Evolutionary conservation across 768 basidiomycete species (phyloP).

Genomic region (Boletus eberwhitei): DNA sequence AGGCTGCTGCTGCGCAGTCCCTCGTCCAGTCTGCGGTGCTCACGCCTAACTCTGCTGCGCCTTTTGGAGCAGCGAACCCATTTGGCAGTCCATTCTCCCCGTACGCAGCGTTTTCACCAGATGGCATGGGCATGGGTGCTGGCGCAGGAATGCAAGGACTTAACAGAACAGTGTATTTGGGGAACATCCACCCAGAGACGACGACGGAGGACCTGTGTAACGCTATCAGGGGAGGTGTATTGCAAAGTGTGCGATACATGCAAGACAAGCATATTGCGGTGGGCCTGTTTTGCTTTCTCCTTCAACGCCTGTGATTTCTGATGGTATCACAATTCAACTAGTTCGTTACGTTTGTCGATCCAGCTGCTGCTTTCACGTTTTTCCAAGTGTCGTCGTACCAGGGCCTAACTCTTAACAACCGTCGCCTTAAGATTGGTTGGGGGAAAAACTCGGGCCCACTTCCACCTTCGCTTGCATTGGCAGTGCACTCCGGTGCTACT

Average conservation of each 20-base stretch:
- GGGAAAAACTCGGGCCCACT: conserved; percentile 93
- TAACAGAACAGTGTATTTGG: conserved; percentile 93
- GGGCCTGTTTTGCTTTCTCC: conserved; percentile 31
- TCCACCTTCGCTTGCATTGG: conserved; percentile 77
- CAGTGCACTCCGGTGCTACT: conserved; percentile 90
- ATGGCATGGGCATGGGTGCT: conserved; percentile 32
- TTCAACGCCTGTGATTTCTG: conserved; percentile 1
- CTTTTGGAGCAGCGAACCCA: conserved; percentile 30
- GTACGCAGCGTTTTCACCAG: conserved; percentile 52
- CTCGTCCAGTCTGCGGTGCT: conserved; percentile 50
- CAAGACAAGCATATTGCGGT: conserved; percentile 97
- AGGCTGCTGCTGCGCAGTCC: conserved; percentile 80
- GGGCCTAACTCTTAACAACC: conserved; percentile 88
- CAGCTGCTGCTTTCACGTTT: conserved; percentile 89
- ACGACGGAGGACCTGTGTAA: conserved; percentile 95
- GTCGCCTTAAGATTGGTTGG: conserved; percentile 96
- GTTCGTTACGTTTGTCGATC: conserved; percentile 97
- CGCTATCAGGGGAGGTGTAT: conserved; percentile 91
- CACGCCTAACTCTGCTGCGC: conserved; percentile 28
- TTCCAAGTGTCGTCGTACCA: conserved; percentile 89
- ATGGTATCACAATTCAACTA: conserved; percentile 25
- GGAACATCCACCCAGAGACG: conserved; percentile 96
- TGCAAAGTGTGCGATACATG: conserved; percentile 94
- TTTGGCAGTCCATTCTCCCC: conserved; percentile 40
- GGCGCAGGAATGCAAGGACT: conserved; percentile 49